Base-by-base conservation (phyloP, 345 rosid genomes). In the Dovyalis caffra region DNA sequence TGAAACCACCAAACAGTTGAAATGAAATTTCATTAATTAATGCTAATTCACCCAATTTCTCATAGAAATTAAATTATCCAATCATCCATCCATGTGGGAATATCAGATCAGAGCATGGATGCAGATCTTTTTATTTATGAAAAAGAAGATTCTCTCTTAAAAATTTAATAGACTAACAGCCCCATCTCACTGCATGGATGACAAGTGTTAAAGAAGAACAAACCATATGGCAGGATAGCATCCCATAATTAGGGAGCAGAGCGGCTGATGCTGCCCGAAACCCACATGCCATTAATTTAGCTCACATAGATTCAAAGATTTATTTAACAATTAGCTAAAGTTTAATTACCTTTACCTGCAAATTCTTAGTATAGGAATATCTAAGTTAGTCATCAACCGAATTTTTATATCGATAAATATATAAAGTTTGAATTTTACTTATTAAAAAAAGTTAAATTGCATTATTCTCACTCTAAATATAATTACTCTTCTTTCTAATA, bases 221-320 rank as follows among this genome's bases (percentile, higher is more conserved):
- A 53, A 16, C 25, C 2, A 5, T 29, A 9, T 43, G 72, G 66
- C 56, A 74, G 5, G 56, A 49, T 20, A 49, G 18, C 60, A 56
- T 12, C 28, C 60, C 60, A 23, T 9, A n/a, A 9, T n/a, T 3
- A 56, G 26, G 26, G 60, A n/a, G 28, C 60, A 53, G 60, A 53
- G 28, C 60, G 60, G 58, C 58, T n/a, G 10, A 53, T 8, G 58
- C 58, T 8, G 70, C 74, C 60, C 47, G 35, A 14, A 38, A 28
- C 33, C 66, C 78, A 69, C 69, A 64, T 33, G 16, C 70, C 74
- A 37, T 63, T 34, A 76, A 64, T 23, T 37, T 29, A 12, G 64
- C 67, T 49, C 7, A 23, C 16, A 56, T 32, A 45, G 37, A 73
- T 73, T 31, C 20, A 45, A n/a, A 31, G 60, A 56, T 56, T 37